Conservation (phyloP, 148 eudicot genomes). For the Dysphania ambrosioides region DNA sequence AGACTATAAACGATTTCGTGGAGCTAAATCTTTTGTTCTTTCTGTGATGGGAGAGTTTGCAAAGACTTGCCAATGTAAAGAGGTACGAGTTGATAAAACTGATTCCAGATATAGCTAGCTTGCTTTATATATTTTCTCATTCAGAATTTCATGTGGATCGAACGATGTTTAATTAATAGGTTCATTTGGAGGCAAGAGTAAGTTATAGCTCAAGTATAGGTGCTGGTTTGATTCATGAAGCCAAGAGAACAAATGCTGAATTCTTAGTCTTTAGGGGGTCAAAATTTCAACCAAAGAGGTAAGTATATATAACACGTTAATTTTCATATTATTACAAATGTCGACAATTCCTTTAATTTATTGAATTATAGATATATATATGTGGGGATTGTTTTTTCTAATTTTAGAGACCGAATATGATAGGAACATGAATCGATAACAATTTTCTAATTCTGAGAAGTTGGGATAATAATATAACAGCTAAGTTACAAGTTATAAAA, state of each 20-base stretch:
- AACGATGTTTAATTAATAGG: conserved; percentile 30
- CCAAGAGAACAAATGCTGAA: conserved; percentile 45
- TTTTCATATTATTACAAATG: too few relatives aligned
- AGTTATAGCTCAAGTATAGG: conserved; percentile 48
- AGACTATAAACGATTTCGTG: conserved; percentile 45
- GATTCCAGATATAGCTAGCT: not conserved
- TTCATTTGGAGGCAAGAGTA: conserved; percentile 80
- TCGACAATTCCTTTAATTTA: too few relatives aligned
- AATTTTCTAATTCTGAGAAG: too few relatives aligned
- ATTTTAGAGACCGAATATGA: too few relatives aligned
- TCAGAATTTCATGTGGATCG: not conserved
- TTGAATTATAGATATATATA: too few relatives aligned
- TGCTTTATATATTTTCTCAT: not conserved
- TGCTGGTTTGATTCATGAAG: conserved; percentile 59
- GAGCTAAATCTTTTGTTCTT: conserved; percentile 64
- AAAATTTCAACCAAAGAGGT: conserved; percentile 37
- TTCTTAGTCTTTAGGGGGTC: conserved; percentile 56
- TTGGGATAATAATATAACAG: too few relatives aligned
- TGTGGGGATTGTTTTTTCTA: too few relatives aligned
- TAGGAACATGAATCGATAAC: too few relatives aligned
- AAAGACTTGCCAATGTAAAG: conserved; percentile 47
- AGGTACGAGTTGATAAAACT: conserved; percentile 35
- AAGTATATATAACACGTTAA: too few relatives aligned
- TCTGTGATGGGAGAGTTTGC: conserved; percentile 73
- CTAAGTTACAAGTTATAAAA: too few relatives aligned